Evolutionary conservation across 2,329 filamentous ascomycete species (phyloP).

Genomic region (Paracorniculantispora psalliotae): DNA sequence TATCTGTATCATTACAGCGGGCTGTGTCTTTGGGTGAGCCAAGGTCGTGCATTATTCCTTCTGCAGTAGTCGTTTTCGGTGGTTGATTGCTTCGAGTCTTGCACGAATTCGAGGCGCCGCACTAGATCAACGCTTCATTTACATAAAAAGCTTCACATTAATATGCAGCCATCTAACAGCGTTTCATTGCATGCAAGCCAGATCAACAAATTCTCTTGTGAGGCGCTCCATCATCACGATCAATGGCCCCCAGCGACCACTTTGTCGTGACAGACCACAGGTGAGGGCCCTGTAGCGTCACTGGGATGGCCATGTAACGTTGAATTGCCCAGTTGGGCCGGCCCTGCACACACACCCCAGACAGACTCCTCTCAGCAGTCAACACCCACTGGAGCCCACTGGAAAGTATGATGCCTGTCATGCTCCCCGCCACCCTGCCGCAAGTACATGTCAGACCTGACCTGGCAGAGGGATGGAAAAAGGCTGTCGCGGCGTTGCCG

Average conservation of each 20-base stretch:
- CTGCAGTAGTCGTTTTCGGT: no score
- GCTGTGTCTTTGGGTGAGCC: neutral
- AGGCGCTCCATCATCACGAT: no score
- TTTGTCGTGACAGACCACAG: neutral
- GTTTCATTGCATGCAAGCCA: no score
- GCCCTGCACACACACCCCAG: neutral
- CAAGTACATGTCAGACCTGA: neutral
- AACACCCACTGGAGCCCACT: neutral
- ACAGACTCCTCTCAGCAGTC: neutral
- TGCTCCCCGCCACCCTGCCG: neutral
- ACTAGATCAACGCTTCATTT: no score
- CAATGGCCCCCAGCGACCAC: neutral
- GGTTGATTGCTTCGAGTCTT: no score
- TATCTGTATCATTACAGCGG: no score
- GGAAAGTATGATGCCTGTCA: neutral
- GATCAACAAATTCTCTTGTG: no score
- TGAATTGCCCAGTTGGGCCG: neutral
- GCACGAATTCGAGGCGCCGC: no score
- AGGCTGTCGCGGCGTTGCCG: neutral
- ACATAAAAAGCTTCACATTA: no score
- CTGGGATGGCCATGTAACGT: slow-evolving; percentile 9
- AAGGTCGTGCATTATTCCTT: no score
- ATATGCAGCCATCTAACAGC: no score
- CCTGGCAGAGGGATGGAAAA: no score
- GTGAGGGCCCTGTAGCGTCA: neutral